phyloP scores from a whole-genome alignment of 257 asterid species.

The Ilex asprella region DNA sequence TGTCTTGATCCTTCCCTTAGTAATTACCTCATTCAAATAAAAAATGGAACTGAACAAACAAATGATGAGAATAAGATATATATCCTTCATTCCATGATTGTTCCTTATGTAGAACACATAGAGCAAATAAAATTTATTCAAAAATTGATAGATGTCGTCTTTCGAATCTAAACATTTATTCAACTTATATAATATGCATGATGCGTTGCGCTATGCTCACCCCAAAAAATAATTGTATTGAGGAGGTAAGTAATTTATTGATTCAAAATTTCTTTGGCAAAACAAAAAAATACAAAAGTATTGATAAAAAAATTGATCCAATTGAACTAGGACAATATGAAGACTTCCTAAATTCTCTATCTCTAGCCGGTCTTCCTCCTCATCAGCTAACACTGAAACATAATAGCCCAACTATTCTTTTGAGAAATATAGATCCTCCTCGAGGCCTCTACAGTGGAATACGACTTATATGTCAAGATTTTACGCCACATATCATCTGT shows the following conservation, averaged over 20 bases:
- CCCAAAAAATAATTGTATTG: constrained; percentile 1
- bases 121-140: not conserved
- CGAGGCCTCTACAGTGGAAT: constrained; percentile 1
- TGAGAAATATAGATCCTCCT: not conserved
- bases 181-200: rapidly evolving
- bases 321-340: not conserved
- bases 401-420: not conserved
- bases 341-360: not conserved
- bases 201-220: not conserved
- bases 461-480: not conserved
- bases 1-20: not conserved
- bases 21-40: not conserved
- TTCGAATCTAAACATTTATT: not conserved
- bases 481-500: not conserved
- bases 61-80: not conserved
- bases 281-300: not conserved
- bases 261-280: not conserved
- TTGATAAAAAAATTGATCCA: not conserved
- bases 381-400: not conserved
- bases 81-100: not conserved
- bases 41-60: not conserved
- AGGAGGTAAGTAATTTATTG: not conserved
- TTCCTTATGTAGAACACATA: no score
- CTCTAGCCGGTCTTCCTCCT: not conserved
- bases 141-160: not conserved